Evolutionary conservation across 345 rosid genomes (phyloP).

Genomic region (Crucihimalaya himalaica): DNA sequence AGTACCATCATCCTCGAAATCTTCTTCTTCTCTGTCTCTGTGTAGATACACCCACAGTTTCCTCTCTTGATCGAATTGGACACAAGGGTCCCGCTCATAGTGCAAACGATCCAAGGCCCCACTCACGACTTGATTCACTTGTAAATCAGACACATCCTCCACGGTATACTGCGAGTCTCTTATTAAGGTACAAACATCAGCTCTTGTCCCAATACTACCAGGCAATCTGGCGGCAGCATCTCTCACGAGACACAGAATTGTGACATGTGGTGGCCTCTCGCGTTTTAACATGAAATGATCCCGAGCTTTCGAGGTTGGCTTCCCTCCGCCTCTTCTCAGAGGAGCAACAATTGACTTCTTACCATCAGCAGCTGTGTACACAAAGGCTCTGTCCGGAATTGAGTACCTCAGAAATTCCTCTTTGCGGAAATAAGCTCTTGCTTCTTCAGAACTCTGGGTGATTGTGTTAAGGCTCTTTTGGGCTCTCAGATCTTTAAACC

Average conservation of each 20-base stretch:
- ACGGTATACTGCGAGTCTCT: conserved; percentile 91
- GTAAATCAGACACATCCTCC: conserved; percentile 91
- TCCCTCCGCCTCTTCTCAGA: conserved; percentile 97
- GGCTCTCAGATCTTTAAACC: conserved; percentile 96
- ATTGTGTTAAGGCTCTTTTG: conserved; percentile 97
- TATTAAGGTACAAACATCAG: conserved; percentile 98
- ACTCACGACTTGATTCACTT: conserved; percentile 94
- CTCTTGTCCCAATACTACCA: conserved; percentile 98
- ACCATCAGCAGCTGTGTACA: conserved; percentile 98
- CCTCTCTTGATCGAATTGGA: conserved; percentile 87
- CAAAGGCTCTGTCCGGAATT: conserved; percentile 98
- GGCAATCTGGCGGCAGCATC: conserved; percentile 99
- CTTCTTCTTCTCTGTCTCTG: conserved; percentile 98
- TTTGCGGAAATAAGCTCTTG: conserved; percentile 81
- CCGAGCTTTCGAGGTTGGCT: conserved; percentile 99
- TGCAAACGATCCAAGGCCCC: conserved; percentile 99
- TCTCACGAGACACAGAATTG: conserved; percentile 95
- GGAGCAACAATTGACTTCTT: conserved; percentile 97
- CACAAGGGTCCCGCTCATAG: conserved; percentile 99
- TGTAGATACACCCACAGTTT: conserved; percentile 98
- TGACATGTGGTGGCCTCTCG: conserved; percentile 98
- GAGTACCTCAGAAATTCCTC: conserved; percentile 94
- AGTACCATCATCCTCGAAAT: conserved; percentile 99
- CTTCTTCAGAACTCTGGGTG: conserved; percentile 80
- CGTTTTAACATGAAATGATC: conserved; percentile 99